Conservation (phyloP, 2,329 filamentous ascomycete species). For the Cordyceps cicadae region DNA sequence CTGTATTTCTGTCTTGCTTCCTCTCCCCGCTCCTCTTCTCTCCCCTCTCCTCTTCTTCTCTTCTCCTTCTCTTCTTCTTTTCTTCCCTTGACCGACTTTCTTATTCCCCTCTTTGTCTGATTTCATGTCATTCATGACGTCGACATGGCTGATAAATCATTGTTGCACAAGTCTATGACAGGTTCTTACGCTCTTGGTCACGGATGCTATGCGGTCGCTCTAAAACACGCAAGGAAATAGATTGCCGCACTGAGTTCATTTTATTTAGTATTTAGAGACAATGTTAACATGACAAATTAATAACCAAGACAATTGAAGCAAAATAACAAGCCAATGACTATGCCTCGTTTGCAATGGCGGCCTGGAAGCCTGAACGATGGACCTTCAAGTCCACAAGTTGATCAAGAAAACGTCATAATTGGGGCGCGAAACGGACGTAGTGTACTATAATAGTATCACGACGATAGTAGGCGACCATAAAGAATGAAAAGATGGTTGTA, state of each 20-base stretch:
- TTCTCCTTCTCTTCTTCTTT: no score
- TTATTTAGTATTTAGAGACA: conserved; percentile 3
- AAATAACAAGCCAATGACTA: not conserved
- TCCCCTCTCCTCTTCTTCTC: not conserved
- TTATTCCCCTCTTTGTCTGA: not conserved
- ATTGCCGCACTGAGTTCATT: not conserved
- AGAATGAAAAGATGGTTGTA: not conserved
- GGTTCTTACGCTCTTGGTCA: not conserved
- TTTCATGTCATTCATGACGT: not conserved
- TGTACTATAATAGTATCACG: no score
- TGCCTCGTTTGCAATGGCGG: not conserved
- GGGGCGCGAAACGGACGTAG: no score
- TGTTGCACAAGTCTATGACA: not conserved
- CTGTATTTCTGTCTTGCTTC: not conserved
- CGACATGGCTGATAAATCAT: not conserved
- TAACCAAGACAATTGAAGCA: not conserved
- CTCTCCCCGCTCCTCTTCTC: not conserved
- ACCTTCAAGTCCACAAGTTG: no score
- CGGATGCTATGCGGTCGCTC: not conserved
- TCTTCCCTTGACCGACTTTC: not conserved
- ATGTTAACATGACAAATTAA: not conserved
- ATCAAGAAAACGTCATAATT: no score
- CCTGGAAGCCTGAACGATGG: not conserved
- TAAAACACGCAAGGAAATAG: not conserved
- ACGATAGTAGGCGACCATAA: not conserved